Conservation (phyloP, 2,329 filamentous ascomycete genomes). For the Geosmithia flava region DNA sequence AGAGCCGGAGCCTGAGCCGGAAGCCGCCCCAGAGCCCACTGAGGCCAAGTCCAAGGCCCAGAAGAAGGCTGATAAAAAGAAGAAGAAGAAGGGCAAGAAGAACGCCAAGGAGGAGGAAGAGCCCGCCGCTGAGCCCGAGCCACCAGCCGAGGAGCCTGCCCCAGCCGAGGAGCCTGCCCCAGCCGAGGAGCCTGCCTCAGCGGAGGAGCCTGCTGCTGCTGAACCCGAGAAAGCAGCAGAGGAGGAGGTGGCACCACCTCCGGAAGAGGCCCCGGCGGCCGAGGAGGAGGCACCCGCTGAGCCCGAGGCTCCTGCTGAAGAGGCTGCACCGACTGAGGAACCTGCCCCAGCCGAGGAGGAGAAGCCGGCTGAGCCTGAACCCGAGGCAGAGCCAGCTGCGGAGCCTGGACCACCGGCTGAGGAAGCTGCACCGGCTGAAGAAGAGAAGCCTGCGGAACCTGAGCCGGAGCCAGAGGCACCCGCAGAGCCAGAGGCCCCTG, state of each 20-base stretch:
- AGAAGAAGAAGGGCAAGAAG: too few relatives aligned
- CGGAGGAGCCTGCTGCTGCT: not conserved
- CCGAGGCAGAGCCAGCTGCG: not conserved
- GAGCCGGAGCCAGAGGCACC: not conserved
- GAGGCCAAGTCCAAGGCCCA: too few relatives aligned
- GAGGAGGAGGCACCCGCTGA: not conserved
- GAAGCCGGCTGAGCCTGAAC: constrained; percentile 2
- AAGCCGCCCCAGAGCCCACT: too few relatives aligned
- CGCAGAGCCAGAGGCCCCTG: not conserved
- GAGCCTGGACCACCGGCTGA: not conserved
- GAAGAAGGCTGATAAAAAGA: not conserved
- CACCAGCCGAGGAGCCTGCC: not conserved
- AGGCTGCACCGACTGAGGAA: not conserved
- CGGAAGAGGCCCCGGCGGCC: not conserved
- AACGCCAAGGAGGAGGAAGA: not conserved
- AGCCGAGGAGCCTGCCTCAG: not conserved
- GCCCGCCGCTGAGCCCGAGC: constrained; percentile 1
- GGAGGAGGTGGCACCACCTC: not conserved
- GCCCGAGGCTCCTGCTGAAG: constrained; percentile 2
- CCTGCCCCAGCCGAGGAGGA: not conserved
- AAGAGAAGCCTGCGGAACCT: not conserved
- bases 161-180: not conserved
- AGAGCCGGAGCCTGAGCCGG: too few relatives aligned
- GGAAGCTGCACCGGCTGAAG: not conserved
- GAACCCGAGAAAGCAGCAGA: not conserved